phyloP scores from a whole-genome alignment of 768 basidiomycete species.

The Lactarius hengduanensis region DNA sequence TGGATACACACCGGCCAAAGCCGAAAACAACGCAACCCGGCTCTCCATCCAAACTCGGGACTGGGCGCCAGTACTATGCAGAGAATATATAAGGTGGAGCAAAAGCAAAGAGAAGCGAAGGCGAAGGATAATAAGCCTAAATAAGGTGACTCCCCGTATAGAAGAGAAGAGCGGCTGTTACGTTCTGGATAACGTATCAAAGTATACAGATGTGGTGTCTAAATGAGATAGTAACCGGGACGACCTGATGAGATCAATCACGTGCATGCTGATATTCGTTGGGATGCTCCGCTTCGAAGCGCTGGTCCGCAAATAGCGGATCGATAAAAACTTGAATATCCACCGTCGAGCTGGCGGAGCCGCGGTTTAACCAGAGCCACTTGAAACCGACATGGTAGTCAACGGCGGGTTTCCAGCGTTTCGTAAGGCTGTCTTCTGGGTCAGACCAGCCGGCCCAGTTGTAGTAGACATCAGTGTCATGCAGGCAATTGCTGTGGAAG shows the following conservation, averaged over 20 bases:
- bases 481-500: conserved; percentile 43
- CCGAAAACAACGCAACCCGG: conserved; percentile 34
- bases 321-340: conserved; percentile 38
- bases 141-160: not conserved
- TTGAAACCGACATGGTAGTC: conserved; percentile 48
- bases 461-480: conserved; percentile 42
- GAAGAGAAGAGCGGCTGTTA: not conserved
- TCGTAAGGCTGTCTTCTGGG: conserved; percentile 39
- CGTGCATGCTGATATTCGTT: no score
- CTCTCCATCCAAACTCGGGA: conserved; percentile 19
- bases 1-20: conserved; percentile 87
- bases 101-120: conserved; percentile 12
- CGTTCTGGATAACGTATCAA: not conserved
- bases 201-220: not conserved
- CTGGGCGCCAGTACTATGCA: conserved; percentile 31
- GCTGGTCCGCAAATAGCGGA: conserved; percentile 44
- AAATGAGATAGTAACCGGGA: not conserved
- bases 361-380: conserved; percentile 50
- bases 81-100: conserved; percentile 20
- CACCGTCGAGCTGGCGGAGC: conserved; percentile 29
- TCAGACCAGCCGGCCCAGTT: conserved; percentile 50
- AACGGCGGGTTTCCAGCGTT: conserved; percentile 46
- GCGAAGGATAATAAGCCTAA: no score
- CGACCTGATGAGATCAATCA: not conserved
- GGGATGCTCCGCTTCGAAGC: conserved; percentile 27